Evolutionary conservation across 2,329 filamentous ascomycete species (phyloP), one percentile per base, ranked within the genome.

Genomic region (Aspergillus pseudoviridinutans): DNA sequence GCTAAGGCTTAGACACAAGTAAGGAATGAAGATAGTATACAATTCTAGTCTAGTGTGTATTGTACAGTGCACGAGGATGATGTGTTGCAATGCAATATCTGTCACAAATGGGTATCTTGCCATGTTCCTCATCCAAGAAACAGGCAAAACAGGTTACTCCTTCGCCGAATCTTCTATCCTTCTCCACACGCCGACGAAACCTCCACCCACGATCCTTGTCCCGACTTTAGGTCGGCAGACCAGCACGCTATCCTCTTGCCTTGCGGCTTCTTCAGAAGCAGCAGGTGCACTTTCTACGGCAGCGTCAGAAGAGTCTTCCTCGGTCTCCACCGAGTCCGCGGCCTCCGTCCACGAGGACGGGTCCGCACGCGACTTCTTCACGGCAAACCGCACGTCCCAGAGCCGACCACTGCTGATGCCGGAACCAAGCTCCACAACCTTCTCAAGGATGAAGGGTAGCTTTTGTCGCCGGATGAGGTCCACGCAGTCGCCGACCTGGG

Each of bases 401-500:
- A 74, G 58, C 3, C 78, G 71, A n/a, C 79, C 79, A 50, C 71
- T 75, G 32, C 76, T 80, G 20, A 80, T 71, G 0, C 76, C 78
- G 22, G 72, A 68, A 0, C 78, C 78, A 7, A 80, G 64, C 60
- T 80, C 79, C 17, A 80, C 69, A 4, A 75, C 76, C 59, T 72
- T 73, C 50, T 80, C 77, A 58, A 78, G 68, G 8, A 74, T 61
- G 49, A 87, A 78, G 0, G 84, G 84, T 54, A 90, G 75, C 2
- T 72, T 74, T 12, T 83, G 75, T 28, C 80, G 74, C 57, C 80
- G 81, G 32, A 86, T 81, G 42, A 77, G 71, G 49, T 81, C 74
- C 28, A 87, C 77, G 58, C 87, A 89, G 4, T 86, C 81, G 44
- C 82, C 85, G 55, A 93, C 88, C 71, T 93, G 90, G 9, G 89